Percentiles rank a stretch among this genome's conserved stretches.
These are phyloP conservation scores for Pulveroboletus sp. DNA, from an alignment of 768 basidiomycete species.

Conservation along the genomic window DNA sequence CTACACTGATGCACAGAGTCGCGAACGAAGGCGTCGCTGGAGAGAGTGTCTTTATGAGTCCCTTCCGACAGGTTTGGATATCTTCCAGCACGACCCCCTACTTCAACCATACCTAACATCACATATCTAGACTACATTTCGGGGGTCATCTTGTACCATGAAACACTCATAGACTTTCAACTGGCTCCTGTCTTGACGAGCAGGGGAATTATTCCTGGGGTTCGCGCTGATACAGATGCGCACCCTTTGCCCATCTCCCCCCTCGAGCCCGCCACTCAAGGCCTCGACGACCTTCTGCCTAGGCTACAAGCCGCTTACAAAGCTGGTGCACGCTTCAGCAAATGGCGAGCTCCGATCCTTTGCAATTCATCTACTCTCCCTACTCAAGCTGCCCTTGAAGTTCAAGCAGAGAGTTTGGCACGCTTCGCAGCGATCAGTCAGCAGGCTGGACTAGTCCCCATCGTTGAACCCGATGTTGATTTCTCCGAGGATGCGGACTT, in stretches of 20 bases:
- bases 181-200: constrained; percentile 42
- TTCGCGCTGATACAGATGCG: constrained; percentile 50
- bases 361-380: constrained; percentile 42
- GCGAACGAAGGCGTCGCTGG: constrained; percentile 41
- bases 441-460: constrained; percentile 49
- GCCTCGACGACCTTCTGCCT: constrained; percentile 44
- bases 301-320: constrained; percentile 41
- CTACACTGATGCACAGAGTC: constrained; percentile 36
- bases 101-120: neutral
- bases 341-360: constrained; percentile 49
- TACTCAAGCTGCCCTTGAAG: constrained; percentile 40
- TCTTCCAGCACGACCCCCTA: neutral
- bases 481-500: constrained; percentile 47
- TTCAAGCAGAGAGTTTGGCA: constrained; percentile 46
- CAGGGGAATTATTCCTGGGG: constrained; percentile 47
- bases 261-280: constrained; percentile 47
- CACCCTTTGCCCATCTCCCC: constrained; percentile 43
- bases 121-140: constrained; percentile 43
- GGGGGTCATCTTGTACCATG: constrained; percentile 49
- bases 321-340: constrained; percentile 49
- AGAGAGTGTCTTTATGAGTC: constrained; percentile 43
- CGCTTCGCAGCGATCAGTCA: constrained; percentile 51
- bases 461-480: constrained; percentile 53
- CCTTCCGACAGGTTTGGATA: constrained; percentile 36
- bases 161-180: constrained; percentile 49